Evolutionary conservation across 305 asterid genomes (phyloP), one percentile per base, ranked within the genome.

Genomic region (Fraxinus albicans): DNA sequence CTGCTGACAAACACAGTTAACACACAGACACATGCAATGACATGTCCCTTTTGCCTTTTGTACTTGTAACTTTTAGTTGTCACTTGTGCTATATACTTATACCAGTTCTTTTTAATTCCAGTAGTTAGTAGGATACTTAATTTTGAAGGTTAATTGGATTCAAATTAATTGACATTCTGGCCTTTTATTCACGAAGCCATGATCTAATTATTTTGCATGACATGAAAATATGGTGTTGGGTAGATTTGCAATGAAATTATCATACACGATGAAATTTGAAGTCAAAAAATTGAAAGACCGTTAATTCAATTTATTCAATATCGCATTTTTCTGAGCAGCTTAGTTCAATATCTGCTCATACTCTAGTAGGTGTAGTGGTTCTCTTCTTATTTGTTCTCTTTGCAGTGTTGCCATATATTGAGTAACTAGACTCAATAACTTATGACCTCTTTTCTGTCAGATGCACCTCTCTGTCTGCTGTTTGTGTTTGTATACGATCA

Each of bases 1-100:
- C 77, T 13, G 63, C 60, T 58, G 63, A 76, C 7, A 73, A 74
- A 67, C 73, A 25, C 79, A 83, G 78, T 44, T 65, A 36, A 50
- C 60, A 50, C 25, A 65, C 13, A 23, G 6, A 65, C 17, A 65
- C 17, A 65, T 65, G 73, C 73, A 29, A 29, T 69, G n/a, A 69
- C 38, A 29, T 2, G 3, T 67, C 9, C 33, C 21, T 69, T 69
- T 67, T 67, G 34, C 19, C 74, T 67, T 67, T 50, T 31, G 21
- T 7, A 27, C 17, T 29, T 69, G 38, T 69, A 69, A 69, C 19
- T 69, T 29, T 69, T 13, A 10, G 40, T 69, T 69, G 73, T 65
- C 35, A 65, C 40, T 0, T 3, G 13, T 29, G 21, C 75, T 10
- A 27, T 69, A 27, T 27, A 69, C 21, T 29, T 2, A 21, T 31